Evolutionary conservation across 2,329 filamentous ascomycete species (phyloP), one percentile per base, ranked within the genome.

Genomic region (Scedosporium dehoogii): DNA sequence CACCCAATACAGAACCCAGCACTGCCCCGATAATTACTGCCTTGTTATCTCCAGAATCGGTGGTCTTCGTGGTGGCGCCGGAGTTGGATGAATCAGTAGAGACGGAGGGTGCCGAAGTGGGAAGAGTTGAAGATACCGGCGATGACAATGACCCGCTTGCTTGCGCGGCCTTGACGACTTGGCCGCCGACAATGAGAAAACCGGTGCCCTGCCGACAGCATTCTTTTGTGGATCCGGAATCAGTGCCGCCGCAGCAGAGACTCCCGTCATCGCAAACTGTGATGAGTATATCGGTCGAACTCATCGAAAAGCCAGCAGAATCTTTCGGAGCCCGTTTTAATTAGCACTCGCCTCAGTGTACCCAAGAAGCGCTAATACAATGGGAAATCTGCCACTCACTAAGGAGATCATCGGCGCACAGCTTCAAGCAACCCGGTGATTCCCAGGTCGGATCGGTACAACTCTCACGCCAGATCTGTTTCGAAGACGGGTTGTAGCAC

Each of bases 371-470:
- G 25, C 23, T 58, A 14, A 2, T 6, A 3, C 14, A 41, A 29
- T 29, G 14, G 21, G 27, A 33, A 23, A 41, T 14, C 23, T 9
- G 10, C 14, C 42, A 4, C 48, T 56, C 57, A 63, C 63, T 58
- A 3, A 58, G 33, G 16, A 33, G 23, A 23, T 27, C 61, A 41
- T 44, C 55, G 6, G 53, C n/a, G 6, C 66, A 69, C 33, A 69
- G 58, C 53, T 68, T 68, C n/a, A 66, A 46, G 56, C 68, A 68
- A 1, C 53, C 65, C 0, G 65, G 63, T 44, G 62, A 64, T 23
- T 66, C 41, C 66, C 67, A 69, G 16, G 68, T 67, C 21, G 59
- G 63, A 58, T 69, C 68, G 16, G 67, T 68, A 61, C 67, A 69
- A 46, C 65, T 65, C 62, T 66, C 66, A 41, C 68, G 64, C 65